Conservation (phyloP, 768 basidiomycete species). For the Calocybe indica region DNA sequence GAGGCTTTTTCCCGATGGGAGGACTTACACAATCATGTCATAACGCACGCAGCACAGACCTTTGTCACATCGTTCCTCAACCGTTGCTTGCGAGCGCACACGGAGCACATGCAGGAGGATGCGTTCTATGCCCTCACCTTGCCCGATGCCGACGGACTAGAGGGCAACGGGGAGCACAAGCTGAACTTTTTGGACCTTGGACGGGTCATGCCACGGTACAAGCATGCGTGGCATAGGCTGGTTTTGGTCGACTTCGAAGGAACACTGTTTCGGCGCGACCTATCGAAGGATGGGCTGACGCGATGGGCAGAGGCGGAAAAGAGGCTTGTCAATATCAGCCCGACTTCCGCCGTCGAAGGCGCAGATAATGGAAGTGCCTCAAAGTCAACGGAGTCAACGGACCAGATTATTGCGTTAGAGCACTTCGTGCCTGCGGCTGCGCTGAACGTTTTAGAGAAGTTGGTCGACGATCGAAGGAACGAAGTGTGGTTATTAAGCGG, state of each 20-base stretch:
- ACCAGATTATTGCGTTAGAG: not conserved
- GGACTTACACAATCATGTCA: slow-evolving; percentile 82
- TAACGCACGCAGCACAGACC: slow-evolving; percentile 80
- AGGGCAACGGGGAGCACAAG: slow-evolving; percentile 18
- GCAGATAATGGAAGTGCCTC: not conserved
- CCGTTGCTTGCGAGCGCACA: slow-evolving; percentile 65
- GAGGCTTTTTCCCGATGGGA: slow-evolving; percentile 76
- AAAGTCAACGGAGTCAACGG: no score
- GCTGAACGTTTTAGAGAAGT: slow-evolving; percentile 44
- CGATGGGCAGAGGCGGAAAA: slow-evolving; percentile 30
- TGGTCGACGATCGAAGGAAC: slow-evolving; percentile 62
- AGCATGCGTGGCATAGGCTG: slow-evolving; percentile 57
- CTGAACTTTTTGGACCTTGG: slow-evolving; percentile 26
- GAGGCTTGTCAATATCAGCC: slow-evolving; percentile 4
- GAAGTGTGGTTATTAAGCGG: slow-evolving; percentile 84
- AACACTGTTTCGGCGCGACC: slow-evolving; percentile 65
- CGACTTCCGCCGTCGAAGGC: slow-evolving; percentile 1
- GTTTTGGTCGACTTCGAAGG: slow-evolving; percentile 77
- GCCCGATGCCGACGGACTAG: slow-evolving; percentile 22
- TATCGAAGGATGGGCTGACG: slow-evolving; percentile 37
- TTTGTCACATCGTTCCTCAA: slow-evolving; percentile 79
- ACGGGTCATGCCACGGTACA: slow-evolving; percentile 62
- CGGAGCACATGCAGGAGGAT: slow-evolving; percentile 43
- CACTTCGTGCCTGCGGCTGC: slow-evolving; percentile 26
- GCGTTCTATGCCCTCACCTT: no score